Percentiles rank a stretch among this genome's conserved stretches.
phyloP scores from a whole-genome alignment of 805 yeast genomes.

The Metschnikowia henanensis region DNA sequence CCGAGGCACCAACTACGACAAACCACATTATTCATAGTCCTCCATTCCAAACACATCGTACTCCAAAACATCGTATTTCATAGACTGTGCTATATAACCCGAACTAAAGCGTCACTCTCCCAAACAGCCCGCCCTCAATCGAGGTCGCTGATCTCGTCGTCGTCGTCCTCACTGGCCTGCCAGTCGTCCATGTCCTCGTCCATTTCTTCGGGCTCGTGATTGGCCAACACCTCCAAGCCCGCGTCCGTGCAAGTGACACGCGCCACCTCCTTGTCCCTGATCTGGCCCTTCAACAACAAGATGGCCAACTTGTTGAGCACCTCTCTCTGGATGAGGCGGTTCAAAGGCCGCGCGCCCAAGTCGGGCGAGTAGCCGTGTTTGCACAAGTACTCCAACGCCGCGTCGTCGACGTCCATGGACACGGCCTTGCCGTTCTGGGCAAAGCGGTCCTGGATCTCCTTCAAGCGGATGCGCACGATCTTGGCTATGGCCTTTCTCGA shows the following conservation, averaged over 20 bases:
- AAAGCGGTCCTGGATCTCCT: conserved; percentile 85
- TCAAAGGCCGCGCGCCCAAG: conserved; percentile 96
- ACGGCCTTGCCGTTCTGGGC: conserved; percentile 79
- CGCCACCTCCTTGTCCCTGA: conserved; percentile 87
- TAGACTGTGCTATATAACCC: too few species aligned
- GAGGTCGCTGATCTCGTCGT: conserved; percentile 33
- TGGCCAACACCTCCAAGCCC: conserved; percentile 80
- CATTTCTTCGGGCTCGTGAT: conserved; percentile 64
- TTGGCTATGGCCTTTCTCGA: conserved; percentile 89
- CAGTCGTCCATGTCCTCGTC: conserved; percentile 60
- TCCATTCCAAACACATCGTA: too few species aligned
- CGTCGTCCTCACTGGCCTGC: conserved; percentile 60
- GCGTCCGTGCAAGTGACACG: conserved; percentile 54
- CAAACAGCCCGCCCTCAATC: too few species aligned
- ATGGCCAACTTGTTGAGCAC: conserved; percentile 87
- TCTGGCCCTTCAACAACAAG: conserved; percentile 82
- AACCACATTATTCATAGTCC: too few species aligned
- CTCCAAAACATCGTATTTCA: too few species aligned
- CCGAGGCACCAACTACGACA: too few species aligned
- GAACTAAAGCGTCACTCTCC: too few species aligned
- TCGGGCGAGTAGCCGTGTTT: conserved; percentile 88
- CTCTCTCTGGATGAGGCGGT: conserved; percentile 86
- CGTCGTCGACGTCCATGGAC: conserved; percentile 67
- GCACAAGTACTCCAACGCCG: conserved; percentile 80
- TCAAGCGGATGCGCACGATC: conserved; percentile 83